These are phyloP conservation scores for Lentinus tigrinus DNA, from an alignment of 768 basidiomycete genomes.

Conservation along the genomic window DNA sequence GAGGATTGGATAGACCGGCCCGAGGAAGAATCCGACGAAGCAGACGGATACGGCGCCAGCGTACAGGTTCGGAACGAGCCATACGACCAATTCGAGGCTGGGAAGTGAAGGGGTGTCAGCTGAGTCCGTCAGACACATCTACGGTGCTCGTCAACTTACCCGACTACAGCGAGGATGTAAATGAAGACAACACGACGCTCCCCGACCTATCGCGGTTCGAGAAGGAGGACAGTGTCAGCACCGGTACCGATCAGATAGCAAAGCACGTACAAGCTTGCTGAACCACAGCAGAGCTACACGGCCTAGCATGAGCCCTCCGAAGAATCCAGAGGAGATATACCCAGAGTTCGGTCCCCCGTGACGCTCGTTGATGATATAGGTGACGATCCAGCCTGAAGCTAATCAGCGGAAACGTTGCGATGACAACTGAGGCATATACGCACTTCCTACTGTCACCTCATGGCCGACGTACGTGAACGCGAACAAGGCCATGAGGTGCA, in stretches of 20 bases:
- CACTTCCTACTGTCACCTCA: conserved; percentile 43
- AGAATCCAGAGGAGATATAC: conserved; percentile 44
- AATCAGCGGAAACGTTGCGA: not conserved
- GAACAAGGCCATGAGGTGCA: conserved; percentile 39
- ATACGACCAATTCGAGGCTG: conserved; percentile 55
- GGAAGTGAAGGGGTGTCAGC: conserved; percentile 20
- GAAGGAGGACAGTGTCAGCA: not conserved
- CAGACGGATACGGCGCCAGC: conserved; percentile 52
- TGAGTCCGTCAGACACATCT: conserved; percentile 18
- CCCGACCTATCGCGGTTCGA: conserved; percentile 40
- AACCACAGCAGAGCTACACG: conserved; percentile 51
- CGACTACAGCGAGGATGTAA: conserved; percentile 37
- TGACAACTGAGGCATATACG: not conserved
- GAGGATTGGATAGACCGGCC: conserved; percentile 45
- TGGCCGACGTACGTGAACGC: conserved; percentile 42
- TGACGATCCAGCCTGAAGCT: conserved; percentile 43
- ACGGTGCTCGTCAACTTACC: conserved; percentile 24
- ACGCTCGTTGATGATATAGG: conserved; percentile 40
- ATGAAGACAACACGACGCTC: conserved; percentile 36
- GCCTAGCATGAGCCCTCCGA: conserved; percentile 46
- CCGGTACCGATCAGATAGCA: not conserved
- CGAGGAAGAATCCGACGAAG: conserved; percentile 52
- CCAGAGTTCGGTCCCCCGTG: conserved; percentile 38
- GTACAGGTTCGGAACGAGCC: conserved; percentile 53
- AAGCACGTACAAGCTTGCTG: conserved; percentile 37